Evolutionary conservation across 257 asterid genomes (phyloP).

Genomic region (Ilex asprella): DNA sequence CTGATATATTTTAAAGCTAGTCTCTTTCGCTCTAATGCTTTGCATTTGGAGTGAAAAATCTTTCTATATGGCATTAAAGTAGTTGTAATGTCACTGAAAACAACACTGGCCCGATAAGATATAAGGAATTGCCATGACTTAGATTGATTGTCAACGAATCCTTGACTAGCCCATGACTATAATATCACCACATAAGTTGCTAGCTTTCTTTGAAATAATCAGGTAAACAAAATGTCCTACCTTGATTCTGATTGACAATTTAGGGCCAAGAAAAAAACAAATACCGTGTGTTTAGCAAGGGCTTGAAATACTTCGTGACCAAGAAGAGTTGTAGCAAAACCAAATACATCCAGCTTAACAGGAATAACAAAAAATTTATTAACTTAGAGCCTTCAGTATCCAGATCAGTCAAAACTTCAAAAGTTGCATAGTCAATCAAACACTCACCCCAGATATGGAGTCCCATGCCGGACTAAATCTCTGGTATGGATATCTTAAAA

Average conservation of each 20-base stretch:
- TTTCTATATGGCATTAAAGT: too few species aligned
- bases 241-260: background rate
- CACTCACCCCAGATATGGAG: slow-evolving; percentile 89
- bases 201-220: background rate
- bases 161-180: too few species aligned
- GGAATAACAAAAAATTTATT: background rate
- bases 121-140: too few species aligned
- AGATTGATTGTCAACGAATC: too few species aligned
- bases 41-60: too few species aligned
- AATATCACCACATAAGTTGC: background rate
- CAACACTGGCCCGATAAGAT: too few species aligned
- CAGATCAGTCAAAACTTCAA: background rate
- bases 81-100: too few species aligned
- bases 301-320: background rate
- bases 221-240: background rate
- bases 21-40: too few species aligned
- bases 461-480: slow-evolving; percentile 99
- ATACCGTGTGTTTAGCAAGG: background rate
- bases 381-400: background rate
- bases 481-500: slow-evolving; percentile 82
- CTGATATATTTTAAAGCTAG: too few species aligned
- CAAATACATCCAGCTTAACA: background rate
- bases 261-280: background rate
- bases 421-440: background rate
- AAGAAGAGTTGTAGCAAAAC: background rate